These are phyloP conservation scores for Dendrobium officinale DNA, from an alignment of 106 monocot species.

Conservation along the genomic window DNA sequence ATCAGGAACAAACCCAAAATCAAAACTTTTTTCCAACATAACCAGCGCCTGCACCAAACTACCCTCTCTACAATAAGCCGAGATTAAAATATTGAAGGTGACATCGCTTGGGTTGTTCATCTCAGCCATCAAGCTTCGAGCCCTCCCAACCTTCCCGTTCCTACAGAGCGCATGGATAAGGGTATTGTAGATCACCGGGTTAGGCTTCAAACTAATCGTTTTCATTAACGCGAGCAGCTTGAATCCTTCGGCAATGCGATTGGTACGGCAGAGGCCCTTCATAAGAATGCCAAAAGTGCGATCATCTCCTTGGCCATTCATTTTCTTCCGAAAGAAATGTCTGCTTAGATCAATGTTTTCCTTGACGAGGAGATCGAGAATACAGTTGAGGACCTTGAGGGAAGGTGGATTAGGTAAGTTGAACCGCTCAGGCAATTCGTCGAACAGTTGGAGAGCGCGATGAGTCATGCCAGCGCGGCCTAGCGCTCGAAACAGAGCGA, in stretches of 20 bases:
- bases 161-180: slow-evolving; percentile 56
- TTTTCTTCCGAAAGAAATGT: slow-evolving; percentile 38
- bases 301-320: slow-evolving; percentile 21
- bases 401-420: slow-evolving; percentile 18
- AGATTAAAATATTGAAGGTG: slow-evolving; percentile 66
- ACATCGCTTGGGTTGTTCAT: slow-evolving; percentile 50
- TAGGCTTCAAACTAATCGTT: slow-evolving; percentile 19
- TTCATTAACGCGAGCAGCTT: slow-evolving; percentile 51
- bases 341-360: slow-evolving; percentile 54
- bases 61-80: slow-evolving; percentile 49
- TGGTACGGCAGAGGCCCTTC: slow-evolving; percentile 76
- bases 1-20: slow-evolving; percentile 52
- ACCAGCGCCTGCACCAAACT: slow-evolving; percentile 55
- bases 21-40: slow-evolving; percentile 65
- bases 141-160: slow-evolving; percentile 56
- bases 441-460: slow-evolving; percentile 20
- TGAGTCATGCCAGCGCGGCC: slow-evolving; percentile 17
- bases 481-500: slow-evolving; percentile 30
- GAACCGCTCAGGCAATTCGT: slow-evolving; percentile 20
- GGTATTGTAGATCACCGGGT: slow-evolving; percentile 61
- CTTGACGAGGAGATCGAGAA: slow-evolving; percentile 47
- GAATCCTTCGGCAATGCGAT: slow-evolving; percentile 63
- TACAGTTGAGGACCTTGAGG: slow-evolving; percentile 34
- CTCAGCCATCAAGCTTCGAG: slow-evolving; percentile 45
- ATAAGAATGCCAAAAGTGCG: slow-evolving; percentile 64